A percentile compares a stretch with the other conserved stretches of the same genome.
These are phyloP conservation scores for Irpex rosettiformis DNA, from an alignment of 1,284 basidiomycete genomes.

Conservation along the genomic window DNA sequence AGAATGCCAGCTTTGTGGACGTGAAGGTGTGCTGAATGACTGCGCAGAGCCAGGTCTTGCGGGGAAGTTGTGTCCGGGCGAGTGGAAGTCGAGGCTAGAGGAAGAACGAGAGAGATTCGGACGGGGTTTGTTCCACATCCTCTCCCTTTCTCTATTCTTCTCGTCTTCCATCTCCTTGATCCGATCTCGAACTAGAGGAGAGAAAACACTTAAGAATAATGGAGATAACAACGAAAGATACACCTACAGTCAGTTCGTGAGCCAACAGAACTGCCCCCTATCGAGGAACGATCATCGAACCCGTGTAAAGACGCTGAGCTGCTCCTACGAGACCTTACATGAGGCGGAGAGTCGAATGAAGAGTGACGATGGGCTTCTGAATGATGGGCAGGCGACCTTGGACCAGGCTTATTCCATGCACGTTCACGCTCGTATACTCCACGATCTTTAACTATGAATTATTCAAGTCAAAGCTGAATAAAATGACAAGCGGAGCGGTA, in stretches of 20 bases:
- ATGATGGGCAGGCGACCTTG: slow-evolving; percentile 5
- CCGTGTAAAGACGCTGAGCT: slow-evolving; percentile 35
- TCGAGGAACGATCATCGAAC: slow-evolving; percentile 36
- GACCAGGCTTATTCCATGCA: slow-evolving; percentile 15
- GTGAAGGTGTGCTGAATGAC: slow-evolving; percentile 19
- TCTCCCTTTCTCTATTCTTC: slow-evolving; percentile 42
- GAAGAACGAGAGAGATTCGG: slow-evolving; percentile 27
- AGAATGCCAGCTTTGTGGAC: slow-evolving; percentile 20
- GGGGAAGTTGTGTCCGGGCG: slow-evolving; percentile 21
- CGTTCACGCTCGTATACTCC: slow-evolving; percentile 16
- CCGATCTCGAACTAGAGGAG: slow-evolving; percentile 36
- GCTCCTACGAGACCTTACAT: slow-evolving; percentile 27
- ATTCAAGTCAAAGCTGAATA: not conserved
- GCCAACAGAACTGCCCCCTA: slow-evolving; percentile 39
- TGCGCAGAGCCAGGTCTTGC: slow-evolving; percentile 25
- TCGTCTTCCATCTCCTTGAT: slow-evolving; percentile 40
- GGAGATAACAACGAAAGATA: not conserved
- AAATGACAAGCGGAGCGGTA: not conserved
- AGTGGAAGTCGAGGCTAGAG: slow-evolving; percentile 23
- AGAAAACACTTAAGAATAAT: not conserved
- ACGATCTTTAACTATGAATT: slow-evolving; percentile 8
- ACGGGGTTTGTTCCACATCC: slow-evolving; percentile 53
- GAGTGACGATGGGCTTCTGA: slow-evolving; percentile 14
- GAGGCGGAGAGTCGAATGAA: slow-evolving; percentile 19
- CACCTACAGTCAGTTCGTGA: slow-evolving; percentile 46